These are phyloP conservation scores for Kwoniella sp. DNA, from an alignment of 768 basidiomycete genomes.

Conservation along the genomic window DNA sequence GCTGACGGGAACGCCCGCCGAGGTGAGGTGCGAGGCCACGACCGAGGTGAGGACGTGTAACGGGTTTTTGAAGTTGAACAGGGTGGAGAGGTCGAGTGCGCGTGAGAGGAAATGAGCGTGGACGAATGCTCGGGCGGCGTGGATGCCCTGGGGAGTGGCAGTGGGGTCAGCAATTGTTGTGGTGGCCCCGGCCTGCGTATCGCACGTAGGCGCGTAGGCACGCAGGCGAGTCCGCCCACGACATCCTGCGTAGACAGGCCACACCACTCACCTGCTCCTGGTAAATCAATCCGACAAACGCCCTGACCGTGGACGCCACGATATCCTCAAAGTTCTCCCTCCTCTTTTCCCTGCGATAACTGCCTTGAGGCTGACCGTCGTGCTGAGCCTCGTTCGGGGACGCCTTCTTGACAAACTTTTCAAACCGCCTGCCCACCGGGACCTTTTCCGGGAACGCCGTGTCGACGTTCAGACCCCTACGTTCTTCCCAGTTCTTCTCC, in stretches of 20 bases:
- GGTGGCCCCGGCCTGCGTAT: no score
- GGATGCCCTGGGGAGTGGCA: constrained; percentile 54
- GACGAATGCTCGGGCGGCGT: constrained; percentile 78
- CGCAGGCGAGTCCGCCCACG: no score
- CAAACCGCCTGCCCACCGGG: constrained; percentile 29
- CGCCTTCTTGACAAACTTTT: constrained; percentile 10
- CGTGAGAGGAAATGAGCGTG: constrained; percentile 85
- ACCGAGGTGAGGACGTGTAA: constrained; percentile 71
- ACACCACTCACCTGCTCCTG: constrained; percentile 72
- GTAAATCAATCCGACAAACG: constrained; percentile 82
- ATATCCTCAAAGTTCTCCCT: constrained; percentile 65
- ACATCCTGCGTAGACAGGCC: no score
- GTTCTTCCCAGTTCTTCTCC: constrained; percentile 15
- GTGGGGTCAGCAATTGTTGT: neutral
- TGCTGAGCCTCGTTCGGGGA: constrained; percentile 51
- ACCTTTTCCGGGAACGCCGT: constrained; percentile 10
- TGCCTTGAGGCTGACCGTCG: constrained; percentile 44
- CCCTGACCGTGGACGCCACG: constrained; percentile 77
- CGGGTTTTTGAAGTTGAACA: constrained; percentile 79
- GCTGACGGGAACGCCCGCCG: neutral
- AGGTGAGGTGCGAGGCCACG: constrained; percentile 58
- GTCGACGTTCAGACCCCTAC: constrained; percentile 56
- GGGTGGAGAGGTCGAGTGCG: constrained; percentile 69
- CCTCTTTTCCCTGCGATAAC: neutral
- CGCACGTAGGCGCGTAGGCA: no score